Evolutionary conservation across 2,329 filamentous ascomycete genomes (phyloP).

Genomic region (Blastomyces emzantsi): DNA sequence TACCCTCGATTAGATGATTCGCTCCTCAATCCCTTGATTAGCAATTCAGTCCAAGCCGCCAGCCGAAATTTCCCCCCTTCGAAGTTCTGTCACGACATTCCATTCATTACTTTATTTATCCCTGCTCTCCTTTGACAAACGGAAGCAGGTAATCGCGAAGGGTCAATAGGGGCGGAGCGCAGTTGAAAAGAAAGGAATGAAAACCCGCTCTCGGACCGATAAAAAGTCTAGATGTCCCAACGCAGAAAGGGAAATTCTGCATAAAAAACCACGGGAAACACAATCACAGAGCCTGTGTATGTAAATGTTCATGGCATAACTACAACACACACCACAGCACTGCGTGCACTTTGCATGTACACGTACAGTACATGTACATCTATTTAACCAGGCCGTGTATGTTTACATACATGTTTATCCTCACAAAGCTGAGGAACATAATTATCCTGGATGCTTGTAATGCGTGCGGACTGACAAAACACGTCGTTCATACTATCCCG

Average conservation of each 20-base stretch:
- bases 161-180: background rate
- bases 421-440: background rate
- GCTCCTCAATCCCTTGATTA: background rate
- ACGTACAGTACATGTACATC: background rate
- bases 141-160: background rate
- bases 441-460: background rate
- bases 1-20: no score
- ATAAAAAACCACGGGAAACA: background rate
- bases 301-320: no score
- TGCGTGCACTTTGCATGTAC: background rate
- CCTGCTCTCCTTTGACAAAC: background rate
- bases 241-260: no score
- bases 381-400: no score
- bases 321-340: background rate
- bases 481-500: background rate
- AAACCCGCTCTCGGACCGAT: background rate
- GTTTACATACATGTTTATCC: background rate
- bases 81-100: background rate
- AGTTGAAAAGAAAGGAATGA: background rate
- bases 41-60: background rate
- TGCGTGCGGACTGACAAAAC: background rate
- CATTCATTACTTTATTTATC: background rate
- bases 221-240: background rate
- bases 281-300: background rate
- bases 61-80: background rate